Evolutionary conservation across 2,329 filamentous ascomycete genomes (phyloP).

Genomic region (Botryotinia calthae): DNA sequence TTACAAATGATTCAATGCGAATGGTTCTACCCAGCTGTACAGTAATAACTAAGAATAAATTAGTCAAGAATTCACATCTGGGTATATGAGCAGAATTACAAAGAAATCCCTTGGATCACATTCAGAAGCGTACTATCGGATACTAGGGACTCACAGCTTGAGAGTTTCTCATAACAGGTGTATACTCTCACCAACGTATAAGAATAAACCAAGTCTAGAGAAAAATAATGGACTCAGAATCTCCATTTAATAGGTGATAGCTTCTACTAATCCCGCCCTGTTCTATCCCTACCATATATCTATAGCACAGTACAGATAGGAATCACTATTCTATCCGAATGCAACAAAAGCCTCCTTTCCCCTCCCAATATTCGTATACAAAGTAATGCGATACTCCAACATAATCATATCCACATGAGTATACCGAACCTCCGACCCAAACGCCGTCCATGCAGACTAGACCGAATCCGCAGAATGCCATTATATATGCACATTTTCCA

Average conservation of each 20-base stretch:
- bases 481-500: constrained; percentile 3
- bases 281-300: not conserved
- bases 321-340: not conserved
- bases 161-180: too few relatives aligned
- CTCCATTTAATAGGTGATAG: not conserved
- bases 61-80: not conserved
- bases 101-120: not conserved
- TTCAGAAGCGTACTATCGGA: not conserved
- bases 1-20: accelerated
- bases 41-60: accelerated
- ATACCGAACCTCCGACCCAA: not conserved
- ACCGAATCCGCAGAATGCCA: not conserved
- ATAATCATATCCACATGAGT: constrained; percentile 11
- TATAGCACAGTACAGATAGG: not conserved
- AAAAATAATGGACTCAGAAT: not conserved
- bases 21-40: not conserved
- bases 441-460: not conserved
- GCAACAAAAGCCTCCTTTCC: not conserved
- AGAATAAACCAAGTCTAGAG: not conserved
- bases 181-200: too few relatives aligned
- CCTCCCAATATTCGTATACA: not conserved
- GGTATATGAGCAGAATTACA: not conserved
- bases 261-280: not conserved
- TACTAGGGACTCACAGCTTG: too few relatives aligned
- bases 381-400: not conserved